These are phyloP conservation scores for Eucalyptus regnans DNA, from an alignment of 345 rosid genomes.

Conservation along the genomic window DNA sequence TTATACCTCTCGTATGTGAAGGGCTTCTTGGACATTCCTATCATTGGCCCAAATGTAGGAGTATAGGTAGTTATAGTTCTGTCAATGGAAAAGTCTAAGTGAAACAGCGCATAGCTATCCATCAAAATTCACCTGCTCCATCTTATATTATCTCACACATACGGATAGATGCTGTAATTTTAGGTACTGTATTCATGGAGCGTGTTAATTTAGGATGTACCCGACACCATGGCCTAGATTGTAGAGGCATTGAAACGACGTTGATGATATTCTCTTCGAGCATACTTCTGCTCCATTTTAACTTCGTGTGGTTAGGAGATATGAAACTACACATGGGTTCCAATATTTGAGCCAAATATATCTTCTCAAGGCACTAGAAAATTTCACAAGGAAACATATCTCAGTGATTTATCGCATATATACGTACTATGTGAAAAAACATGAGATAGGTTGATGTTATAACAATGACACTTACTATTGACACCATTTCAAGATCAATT, in stretches of 20 bases:
- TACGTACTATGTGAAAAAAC: neutral
- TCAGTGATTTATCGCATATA: neutral
- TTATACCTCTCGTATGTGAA: conserved; percentile 13
- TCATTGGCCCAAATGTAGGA: conserved; percentile 18
- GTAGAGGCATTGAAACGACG: neutral
- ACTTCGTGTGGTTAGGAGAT: neutral
- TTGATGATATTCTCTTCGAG: neutral
- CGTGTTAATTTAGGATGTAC: neutral
- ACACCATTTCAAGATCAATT: neutral
- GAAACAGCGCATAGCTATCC: neutral
- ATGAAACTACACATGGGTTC: neutral
- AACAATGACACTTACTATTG: neutral
- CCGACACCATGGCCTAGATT: neutral
- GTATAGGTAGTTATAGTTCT: neutral
- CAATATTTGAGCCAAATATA: neutral
- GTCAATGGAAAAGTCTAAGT: neutral
- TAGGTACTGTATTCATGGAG: neutral
- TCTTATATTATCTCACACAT: neutral
- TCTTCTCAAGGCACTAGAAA: neutral
- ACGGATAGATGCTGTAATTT: neutral
- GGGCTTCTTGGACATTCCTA: conserved; percentile 9
- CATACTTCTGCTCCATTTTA: neutral
- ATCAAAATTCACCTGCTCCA: neutral
- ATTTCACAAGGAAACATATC: neutral
- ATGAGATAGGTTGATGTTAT: neutral